Conservation (phyloP, 371 early-diverging fungal species). For the Rhizopus arrhizus region DNA sequence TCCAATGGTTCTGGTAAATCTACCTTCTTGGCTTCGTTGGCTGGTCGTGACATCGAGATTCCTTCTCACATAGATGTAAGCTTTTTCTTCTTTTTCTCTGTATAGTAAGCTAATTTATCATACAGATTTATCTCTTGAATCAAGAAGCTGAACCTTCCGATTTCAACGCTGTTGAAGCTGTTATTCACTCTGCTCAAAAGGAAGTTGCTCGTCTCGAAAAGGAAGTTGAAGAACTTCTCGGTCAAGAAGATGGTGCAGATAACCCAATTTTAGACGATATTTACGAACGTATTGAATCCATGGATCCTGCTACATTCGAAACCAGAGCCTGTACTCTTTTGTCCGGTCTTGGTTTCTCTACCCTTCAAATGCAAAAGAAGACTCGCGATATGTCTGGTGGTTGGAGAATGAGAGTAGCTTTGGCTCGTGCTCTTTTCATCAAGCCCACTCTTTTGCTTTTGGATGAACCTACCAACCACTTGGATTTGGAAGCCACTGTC, state of each 20-base stretch:
- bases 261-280: constrained; percentile 90
- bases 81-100: constrained; percentile 1
- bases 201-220: constrained; percentile 89
- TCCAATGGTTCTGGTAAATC: constrained; percentile 99
- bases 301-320: constrained; percentile 95
- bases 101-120: background rate
- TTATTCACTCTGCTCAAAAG: constrained; percentile 85
- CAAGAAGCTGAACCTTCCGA: constrained; percentile 93
- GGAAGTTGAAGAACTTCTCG: constrained; percentile 85
- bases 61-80: constrained; percentile 95
- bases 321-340: constrained; percentile 90
- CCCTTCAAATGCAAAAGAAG: constrained; percentile 80
- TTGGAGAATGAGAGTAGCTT: constrained; percentile 98
- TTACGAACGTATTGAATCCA: constrained; percentile 90
- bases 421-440: constrained; percentile 96
- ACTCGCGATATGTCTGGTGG: constrained; percentile 99
- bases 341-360: constrained; percentile 93
- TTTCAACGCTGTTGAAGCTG: constrained; percentile 90
- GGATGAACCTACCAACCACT: constrained; percentile 98
- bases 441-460: constrained; percentile 94
- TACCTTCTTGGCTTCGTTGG: constrained; percentile 93
- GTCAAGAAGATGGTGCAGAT: constrained; percentile 82
- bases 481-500: constrained; percentile 97
- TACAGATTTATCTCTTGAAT: constrained; percentile 60
- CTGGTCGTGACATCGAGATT: constrained; percentile 93